Base-by-base conservation (phyloP, 2,329 filamentous ascomycete species). In the Stenocarpella maydis region DNA sequence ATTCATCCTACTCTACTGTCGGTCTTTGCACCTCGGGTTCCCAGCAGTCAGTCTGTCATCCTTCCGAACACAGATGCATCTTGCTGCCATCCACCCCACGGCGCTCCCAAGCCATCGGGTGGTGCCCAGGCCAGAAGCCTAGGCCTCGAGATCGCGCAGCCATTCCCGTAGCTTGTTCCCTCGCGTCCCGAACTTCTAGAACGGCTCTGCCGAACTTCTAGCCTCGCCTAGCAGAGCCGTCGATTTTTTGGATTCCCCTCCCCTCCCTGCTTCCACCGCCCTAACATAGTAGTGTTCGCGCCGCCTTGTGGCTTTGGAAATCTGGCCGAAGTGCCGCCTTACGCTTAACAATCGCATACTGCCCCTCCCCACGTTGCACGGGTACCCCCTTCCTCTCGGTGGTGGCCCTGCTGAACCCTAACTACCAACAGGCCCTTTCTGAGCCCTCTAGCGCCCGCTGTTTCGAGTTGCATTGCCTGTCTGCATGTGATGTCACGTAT, bases 121-220 rank as follows among this genome's bases (percentile, higher is more conserved):
- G 34, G 6, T 37, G 34, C 10, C 34, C 34, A 5, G 34, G 34
- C 5, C 5, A 37, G 10, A 37, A 37, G 12, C 5, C 5, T 9
- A 12, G 19, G 19, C 17, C 31, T 26, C n/a, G 9, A 31, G 34
- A 39, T 53, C 26, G 28, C 53, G 14, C 28, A 55, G 50, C 64
- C 50, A 39, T 28, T 49, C 34, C 34, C 15, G 41, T 6, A 41
- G 26, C 49, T 47, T 39, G 4, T 50, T 21, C 21, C 28, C 10
- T 31, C 45, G 41, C 41, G 12, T 37, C 39, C 21, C 21, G 52
- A 28, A 45, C 53, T 69, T 69, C 68, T 69, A 67, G 63, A 69
- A 69, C 45, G 17, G 49, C 68, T 60, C 37, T 53, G 26, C 63
- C 61, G 61, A 17, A 21, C 43, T 66, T 66, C 61, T 69, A 69